phyloP scores from a whole-genome alignment of 169 alveolate species.

The Eimeria falciformis region DNA sequence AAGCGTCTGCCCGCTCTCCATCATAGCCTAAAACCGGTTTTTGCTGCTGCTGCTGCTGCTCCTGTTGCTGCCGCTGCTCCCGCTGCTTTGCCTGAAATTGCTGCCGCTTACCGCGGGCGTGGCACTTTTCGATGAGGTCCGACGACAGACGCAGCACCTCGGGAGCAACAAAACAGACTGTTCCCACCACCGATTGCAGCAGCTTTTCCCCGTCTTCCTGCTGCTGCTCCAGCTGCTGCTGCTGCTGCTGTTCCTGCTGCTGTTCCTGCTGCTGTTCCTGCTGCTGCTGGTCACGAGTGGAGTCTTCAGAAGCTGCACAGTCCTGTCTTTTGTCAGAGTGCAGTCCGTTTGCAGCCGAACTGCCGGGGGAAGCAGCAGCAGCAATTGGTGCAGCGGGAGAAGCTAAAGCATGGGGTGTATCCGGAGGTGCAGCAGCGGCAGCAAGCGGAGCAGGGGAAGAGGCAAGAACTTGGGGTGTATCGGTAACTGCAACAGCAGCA shows the following conservation, averaged over 20 bases:
- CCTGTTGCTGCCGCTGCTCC: conserved; percentile 51
- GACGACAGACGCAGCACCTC: conserved; percentile 63
- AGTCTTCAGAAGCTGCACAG: background rate
- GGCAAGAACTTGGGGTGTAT: too few species aligned
- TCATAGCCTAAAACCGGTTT: conserved; percentile 32
- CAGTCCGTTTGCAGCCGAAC: background rate
- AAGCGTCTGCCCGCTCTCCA: conserved; percentile 68
- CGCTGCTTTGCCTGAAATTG: background rate
- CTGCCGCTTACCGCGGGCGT: conserved; percentile 11
- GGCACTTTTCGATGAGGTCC: background rate
- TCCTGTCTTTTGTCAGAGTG: background rate
- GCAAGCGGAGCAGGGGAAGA: background rate
- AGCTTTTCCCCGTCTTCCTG: conserved; percentile 11
- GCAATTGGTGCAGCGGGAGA: background rate
- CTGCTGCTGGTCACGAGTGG: background rate
- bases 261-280: background rate
- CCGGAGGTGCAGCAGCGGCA: conserved; percentile 3
- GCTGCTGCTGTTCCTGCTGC: background rate
- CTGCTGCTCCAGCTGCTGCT: conserved; percentile 38
- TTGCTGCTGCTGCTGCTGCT: conserved; percentile 46
- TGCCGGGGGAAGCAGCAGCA: background rate
- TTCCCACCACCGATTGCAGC: conserved; percentile 66
- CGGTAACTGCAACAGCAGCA: conserved; percentile 24
- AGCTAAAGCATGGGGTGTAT: background rate
- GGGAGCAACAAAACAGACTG: conserved; percentile 71